Percentiles rank a stretch among this genome's conserved stretches.
These are phyloP conservation scores for Melastoma candidum DNA, from an alignment of 441 rosid genomes.

Conservation along the genomic window DNA sequence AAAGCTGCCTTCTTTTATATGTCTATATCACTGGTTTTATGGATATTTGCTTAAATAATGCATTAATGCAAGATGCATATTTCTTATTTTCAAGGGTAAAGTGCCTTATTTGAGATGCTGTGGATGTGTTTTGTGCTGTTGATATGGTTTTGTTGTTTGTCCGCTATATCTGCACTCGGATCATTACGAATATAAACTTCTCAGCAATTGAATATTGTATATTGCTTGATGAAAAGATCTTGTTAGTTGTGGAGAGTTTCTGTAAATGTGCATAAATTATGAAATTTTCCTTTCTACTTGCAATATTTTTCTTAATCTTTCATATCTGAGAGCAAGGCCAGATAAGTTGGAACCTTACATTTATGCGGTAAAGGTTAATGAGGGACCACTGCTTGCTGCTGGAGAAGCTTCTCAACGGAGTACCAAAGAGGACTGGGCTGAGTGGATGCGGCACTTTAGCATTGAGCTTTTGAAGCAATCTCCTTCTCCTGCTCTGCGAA, in stretches of 20 bases:
- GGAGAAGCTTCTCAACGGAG: constrained; percentile 99
- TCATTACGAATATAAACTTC: background rate
- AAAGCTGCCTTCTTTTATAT: no score
- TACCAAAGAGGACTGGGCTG: constrained; percentile 99
- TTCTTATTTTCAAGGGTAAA: no score
- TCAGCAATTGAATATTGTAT: background rate
- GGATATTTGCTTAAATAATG: no score
- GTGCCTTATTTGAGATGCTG: no score
- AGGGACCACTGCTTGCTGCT: constrained; percentile 82
- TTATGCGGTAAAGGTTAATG: constrained; percentile 53
- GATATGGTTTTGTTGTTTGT: constrained; percentile 1
- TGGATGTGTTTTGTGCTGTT: background rate
- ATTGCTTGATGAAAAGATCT: background rate
- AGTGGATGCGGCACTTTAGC: constrained; percentile 99
- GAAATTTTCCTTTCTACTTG: no score
- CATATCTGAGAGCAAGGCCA: no score
- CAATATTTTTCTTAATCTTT: no score
- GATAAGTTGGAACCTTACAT: no score
- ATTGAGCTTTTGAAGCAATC: constrained; percentile 96
- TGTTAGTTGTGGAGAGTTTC: no score
- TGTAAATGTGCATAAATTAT: no score
- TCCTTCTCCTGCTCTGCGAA: constrained; percentile 97
- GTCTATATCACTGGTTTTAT: no score
- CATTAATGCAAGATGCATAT: no score
- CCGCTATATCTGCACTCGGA: background rate